Conservation (phyloP, 208 protist genomes). For the Trypanosoma melophagium region DNA sequence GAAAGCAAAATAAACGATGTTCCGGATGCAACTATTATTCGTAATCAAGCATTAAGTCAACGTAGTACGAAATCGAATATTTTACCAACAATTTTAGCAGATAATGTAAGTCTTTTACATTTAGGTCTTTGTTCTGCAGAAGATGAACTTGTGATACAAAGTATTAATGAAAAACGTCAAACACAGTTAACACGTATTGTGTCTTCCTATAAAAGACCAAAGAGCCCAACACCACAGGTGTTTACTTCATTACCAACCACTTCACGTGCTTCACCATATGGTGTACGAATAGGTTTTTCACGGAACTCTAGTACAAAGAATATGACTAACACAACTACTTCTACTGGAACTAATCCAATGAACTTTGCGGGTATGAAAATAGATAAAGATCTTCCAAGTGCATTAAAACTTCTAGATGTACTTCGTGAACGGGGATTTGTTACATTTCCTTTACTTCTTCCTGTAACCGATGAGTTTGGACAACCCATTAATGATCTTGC, state of each 20-base stretch:
- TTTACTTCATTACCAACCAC: background rate
- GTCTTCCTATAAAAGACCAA: background rate
- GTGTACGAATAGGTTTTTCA: background rate
- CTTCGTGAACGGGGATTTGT: constrained; percentile 27
- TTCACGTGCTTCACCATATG: background rate
- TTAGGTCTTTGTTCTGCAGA: constrained; percentile 69
- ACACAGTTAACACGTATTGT: constrained; percentile 5
- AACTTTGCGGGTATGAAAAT: background rate
- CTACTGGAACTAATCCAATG: background rate
- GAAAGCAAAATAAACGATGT: background rate
- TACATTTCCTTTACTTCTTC: constrained; percentile 28
- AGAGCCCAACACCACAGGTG: background rate
- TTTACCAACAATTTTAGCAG: constrained; percentile 53
- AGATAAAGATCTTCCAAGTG: constrained; percentile 10
- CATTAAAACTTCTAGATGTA: constrained; percentile 21
- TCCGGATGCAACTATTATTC: constrained; percentile 35
- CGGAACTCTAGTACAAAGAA: background rate
- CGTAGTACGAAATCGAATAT: constrained; percentile 31
- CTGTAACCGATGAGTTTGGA: constrained; percentile 6
- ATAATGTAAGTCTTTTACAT: constrained; percentile 79
- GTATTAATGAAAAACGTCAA: constrained; percentile 22
- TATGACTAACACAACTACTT: background rate
- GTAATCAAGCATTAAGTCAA: constrained; percentile 45
- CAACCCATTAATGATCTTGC: constrained; percentile 19
- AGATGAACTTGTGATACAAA: constrained; percentile 64